Evolutionary conservation across 345 rosid species (phyloP).

Genomic region (Brassica carinata): DNA sequence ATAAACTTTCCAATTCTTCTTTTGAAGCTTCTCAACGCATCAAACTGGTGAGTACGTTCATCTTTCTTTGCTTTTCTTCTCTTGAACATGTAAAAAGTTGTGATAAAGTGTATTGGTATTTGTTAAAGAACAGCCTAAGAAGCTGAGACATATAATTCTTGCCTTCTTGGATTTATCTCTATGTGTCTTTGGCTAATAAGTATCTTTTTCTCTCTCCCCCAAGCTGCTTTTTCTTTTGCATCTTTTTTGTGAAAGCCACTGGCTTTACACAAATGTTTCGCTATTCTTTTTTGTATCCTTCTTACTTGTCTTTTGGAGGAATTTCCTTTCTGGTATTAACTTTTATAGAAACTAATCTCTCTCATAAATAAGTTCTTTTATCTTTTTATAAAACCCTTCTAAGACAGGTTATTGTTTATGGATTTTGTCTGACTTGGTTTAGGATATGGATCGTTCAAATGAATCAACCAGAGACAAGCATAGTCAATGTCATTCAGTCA

Average conservation of each 20-base stretch:
- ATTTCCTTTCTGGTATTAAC: background rate
- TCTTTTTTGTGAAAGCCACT: background rate
- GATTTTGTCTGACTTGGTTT: background rate
- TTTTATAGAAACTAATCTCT: background rate
- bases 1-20: background rate
- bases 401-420: background rate
- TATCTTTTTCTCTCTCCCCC: background rate
- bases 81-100: background rate
- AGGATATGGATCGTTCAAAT: background rate
- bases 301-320: background rate
- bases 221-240: background rate
- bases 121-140: constrained; percentile 1
- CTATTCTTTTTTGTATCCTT: background rate
- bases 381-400: background rate
- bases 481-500: background rate
- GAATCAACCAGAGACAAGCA: background rate
- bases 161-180: background rate
- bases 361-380: background rate
- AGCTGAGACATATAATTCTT: background rate
- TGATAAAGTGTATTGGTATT: background rate
- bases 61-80: background rate
- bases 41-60: background rate
- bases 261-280: background rate
- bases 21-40: background rate
- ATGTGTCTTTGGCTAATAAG: background rate